Evolutionary conservation across 2,329 filamentous ascomycete species (phyloP).

Genomic region (Cadophora luteo-olivacea): DNA sequence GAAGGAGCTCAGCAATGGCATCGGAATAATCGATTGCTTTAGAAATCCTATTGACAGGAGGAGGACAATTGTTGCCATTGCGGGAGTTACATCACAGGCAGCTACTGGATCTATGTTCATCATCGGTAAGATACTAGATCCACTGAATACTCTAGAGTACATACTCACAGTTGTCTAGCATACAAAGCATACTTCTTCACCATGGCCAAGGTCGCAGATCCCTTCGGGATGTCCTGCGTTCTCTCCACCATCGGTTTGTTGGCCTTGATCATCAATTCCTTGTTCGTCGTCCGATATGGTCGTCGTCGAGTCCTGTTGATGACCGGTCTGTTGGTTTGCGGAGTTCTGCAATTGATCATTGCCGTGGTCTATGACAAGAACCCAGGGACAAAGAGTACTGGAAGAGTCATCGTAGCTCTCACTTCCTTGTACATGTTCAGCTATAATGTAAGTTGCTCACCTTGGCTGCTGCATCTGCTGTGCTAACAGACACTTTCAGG

Average conservation of each 20-base stretch:
- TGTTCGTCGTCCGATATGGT: conserved; percentile 58
- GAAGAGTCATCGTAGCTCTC: conserved; percentile 55
- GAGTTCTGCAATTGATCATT: conserved; percentile 60
- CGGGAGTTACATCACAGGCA: conserved; percentile 56
- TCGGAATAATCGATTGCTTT: conserved; percentile 54
- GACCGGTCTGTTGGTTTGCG: conserved; percentile 57
- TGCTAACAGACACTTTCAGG: conserved; percentile 6
- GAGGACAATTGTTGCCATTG: conserved; percentile 55
- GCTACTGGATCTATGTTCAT: conserved; percentile 62
- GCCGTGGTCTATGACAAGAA: conserved; percentile 58
- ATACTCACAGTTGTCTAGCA: conserved; percentile 44
- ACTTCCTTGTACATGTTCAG: conserved; percentile 43
- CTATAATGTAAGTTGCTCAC: conserved; percentile 24
- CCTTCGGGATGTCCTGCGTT: conserved; percentile 63
- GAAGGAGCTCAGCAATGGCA: conserved; percentile 37
- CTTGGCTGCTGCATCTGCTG: background rate
- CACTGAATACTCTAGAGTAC: too few relatives aligned
- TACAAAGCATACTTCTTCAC: conserved; percentile 65
- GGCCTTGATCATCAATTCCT: conserved; percentile 59
- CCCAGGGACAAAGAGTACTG: conserved; percentile 46
- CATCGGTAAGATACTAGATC: conserved; percentile 54
- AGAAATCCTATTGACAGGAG: conserved; percentile 57
- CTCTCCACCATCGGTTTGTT: conserved; percentile 59
- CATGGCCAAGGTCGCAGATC: conserved; percentile 60
- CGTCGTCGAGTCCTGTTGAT: conserved; percentile 60